phyloP scores from a whole-genome alignment of 1,284 basidiomycete species.

The Ustilago tritici region DNA sequence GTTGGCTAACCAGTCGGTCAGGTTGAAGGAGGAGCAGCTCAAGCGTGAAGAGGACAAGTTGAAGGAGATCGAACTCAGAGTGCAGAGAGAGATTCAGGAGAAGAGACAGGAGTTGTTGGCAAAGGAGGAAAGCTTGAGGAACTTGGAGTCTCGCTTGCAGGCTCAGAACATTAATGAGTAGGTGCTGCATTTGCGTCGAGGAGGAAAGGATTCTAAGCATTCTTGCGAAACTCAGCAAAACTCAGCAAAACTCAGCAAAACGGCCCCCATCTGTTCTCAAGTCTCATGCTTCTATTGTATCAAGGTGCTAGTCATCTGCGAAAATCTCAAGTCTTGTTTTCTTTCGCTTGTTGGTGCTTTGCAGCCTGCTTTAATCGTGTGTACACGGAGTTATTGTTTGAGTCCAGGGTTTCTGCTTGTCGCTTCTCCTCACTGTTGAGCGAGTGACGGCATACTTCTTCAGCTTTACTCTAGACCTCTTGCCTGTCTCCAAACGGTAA shows the following conservation, averaged over 20 bases:
- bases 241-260: not conserved
- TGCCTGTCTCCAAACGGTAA: constrained; percentile 80
- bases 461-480: constrained; percentile 52
- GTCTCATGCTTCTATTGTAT: not conserved
- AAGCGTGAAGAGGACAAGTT: constrained; percentile 85
- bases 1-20: constrained; percentile 93
- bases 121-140: constrained; percentile 74
- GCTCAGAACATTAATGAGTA: constrained; percentile 70
- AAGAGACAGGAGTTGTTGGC: constrained; percentile 89
- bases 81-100: constrained; percentile 98
- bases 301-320: constrained; percentile 2
- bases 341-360: not conserved
- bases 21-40: constrained; percentile 98
- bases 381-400: no score
- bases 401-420: no score
- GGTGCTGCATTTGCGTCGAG: not conserved
- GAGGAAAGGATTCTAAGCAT: not conserved
- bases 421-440: no score
- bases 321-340: constrained; percentile 10
- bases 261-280: not conserved
- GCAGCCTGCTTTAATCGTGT: not conserved
- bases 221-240: not conserved
- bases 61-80: constrained; percentile 97
- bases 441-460: no score
- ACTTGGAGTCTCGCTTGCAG: constrained; percentile 88